Conservation (phyloP, 306 rosid species). For the Malus asiatica region DNA sequence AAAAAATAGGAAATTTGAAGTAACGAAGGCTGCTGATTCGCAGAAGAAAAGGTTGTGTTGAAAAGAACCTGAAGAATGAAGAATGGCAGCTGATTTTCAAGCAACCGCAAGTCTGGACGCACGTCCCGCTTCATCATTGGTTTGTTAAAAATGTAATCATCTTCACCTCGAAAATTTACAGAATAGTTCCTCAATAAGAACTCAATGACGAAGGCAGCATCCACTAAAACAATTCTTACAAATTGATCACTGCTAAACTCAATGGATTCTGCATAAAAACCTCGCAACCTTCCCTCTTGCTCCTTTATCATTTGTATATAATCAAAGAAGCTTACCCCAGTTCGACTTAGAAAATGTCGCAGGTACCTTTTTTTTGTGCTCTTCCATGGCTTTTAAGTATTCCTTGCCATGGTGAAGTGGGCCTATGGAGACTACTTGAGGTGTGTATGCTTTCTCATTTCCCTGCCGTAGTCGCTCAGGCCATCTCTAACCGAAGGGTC, state of each 20-base stretch:
- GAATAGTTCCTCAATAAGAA: background rate
- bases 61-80: background rate
- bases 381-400: background rate
- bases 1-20: no score
- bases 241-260: background rate
- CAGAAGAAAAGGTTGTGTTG: background rate
- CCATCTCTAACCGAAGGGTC: no score
- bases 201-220: background rate
- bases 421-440: background rate
- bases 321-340: background rate
- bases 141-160: background rate
- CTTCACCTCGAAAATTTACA: background rate
- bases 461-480: background rate
- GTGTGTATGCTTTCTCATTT: background rate
- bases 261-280: background rate
- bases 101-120: background rate
- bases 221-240: background rate
- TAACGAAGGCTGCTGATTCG: background rate
- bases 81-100: background rate
- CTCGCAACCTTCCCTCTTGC: background rate
- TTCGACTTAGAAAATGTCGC: background rate
- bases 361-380: background rate
- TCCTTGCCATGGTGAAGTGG: background rate
- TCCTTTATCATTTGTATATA: background rate
- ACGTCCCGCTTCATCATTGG: background rate